These are phyloP conservation scores for Orbilia blumenaviensis DNA, from an alignment of 2,329 filamentous ascomycete genomes.

Conservation along the genomic window DNA sequence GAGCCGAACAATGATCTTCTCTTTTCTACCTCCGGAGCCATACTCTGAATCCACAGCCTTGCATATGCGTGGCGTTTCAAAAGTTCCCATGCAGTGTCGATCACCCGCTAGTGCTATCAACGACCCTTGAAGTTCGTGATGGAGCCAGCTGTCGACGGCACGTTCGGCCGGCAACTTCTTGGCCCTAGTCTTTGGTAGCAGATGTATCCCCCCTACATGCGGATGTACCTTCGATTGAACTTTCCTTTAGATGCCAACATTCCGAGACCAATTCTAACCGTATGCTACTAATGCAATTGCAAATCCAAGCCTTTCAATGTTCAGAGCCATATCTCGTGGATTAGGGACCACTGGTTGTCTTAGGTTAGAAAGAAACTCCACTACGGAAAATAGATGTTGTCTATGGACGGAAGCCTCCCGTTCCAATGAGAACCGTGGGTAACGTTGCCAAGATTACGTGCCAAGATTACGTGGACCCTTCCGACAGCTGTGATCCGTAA, in stretches of 20 bases:
- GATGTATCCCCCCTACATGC: neutral
- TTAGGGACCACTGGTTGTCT: neutral
- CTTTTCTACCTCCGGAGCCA: neutral
- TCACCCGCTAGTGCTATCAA: slow-evolving; percentile 52
- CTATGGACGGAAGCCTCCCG: slow-evolving; percentile 23
- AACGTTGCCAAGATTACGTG: slow-evolving; percentile 44
- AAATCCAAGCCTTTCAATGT: neutral
- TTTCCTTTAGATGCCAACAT: neutral
- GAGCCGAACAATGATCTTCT: neutral
- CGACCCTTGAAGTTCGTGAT: neutral
- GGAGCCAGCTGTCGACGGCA: slow-evolving; percentile 11
- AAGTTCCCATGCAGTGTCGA: slow-evolving; percentile 43
- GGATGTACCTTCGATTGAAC: neutral
- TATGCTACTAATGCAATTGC: slow-evolving; percentile 2
- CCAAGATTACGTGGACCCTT: slow-evolving; percentile 39
- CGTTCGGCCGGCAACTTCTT: slow-evolving; percentile 2
- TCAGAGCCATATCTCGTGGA: slow-evolving; percentile 19
- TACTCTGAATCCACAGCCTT: neutral
- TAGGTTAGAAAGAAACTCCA: neutral
- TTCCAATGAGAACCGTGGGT: slow-evolving; percentile 7
- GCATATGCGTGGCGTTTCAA: slow-evolving; percentile 43
- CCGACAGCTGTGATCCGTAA: neutral
- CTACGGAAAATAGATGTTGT: slow-evolving; percentile 20
- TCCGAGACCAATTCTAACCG: too few relatives aligned
- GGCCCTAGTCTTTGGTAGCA: neutral